Base-by-base conservation (phyloP, 1,284 basidiomycete species). In the Erythrobasidium hasegawianum region DNA sequence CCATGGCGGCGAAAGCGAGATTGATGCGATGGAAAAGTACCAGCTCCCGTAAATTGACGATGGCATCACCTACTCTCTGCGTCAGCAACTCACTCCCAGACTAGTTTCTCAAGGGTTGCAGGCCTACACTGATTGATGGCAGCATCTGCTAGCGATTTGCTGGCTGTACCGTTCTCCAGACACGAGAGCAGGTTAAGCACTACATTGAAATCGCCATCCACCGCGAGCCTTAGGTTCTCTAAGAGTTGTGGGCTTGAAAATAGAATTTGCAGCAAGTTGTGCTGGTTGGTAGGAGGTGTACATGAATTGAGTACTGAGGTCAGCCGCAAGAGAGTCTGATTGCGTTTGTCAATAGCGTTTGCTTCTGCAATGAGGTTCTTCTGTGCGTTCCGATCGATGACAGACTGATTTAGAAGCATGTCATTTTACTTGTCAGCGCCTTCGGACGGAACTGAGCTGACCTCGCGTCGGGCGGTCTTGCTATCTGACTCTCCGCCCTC, bases 111-210 rank as follows among this genome's bases (percentile, higher is more conserved):
- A 39, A 52, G n/a, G n/a, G n/a, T n/a, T n/a, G n/a, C 62, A n/a
- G n/a, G 80, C 88, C 70, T 72, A 91, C 93, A 91, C 60, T 85
- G 83, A 75, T 97, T 92, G 66, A 97, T 87, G 64, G 96, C 84
- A 13, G 84, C 82, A 78, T 97, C 94, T 0, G 92, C 92, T 1
- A 96, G 80, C 58, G 82, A 85, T 80, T 97, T 97, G 13, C 87
- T 84, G 72, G 85, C 82, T 24, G 86, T 78, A 0, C 93, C 94
- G 64, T 88, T 82, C 72, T 96, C 93, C 45, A 97, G 79, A 71
- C 87, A 91, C 10, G 93, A 92, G 1, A 97, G 81, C 26, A 97
- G 82, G 74, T 90, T 91, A 26, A 96, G 83, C 26, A 97, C 86
- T 50, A 94, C 81, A 57, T 91, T 86, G 75, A 95, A 97, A 72